Base-by-base conservation (phyloP, 192 early-diverging fungal genomes). In the Coemansia sp. region DNA sequence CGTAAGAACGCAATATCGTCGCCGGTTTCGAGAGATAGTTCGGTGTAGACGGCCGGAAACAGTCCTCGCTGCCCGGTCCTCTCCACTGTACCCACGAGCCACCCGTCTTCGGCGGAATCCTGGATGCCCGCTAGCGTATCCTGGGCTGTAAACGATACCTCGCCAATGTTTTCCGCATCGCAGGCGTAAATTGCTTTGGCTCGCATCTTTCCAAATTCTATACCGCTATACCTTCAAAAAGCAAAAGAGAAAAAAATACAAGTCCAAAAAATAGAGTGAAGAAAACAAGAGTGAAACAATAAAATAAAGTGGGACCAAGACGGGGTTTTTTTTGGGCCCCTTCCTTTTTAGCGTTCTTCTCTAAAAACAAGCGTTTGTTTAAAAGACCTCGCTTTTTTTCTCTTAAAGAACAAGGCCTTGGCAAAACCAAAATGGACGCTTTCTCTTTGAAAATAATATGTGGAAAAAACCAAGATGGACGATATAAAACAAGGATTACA, bases 161-260 rank as follows among this genome's bases (percentile, higher is more conserved):
- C 73, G 40, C 73, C 68, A 12, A 58, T 12, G 63, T 66, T 66
- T 16, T 76, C 73, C 8, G 73, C 73, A 16, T 58, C 51, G 52
- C 73, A 76, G 0, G 73, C 68, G 50, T 66, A 76, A 39, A 76
- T 57, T 48, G 73, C 62, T 30, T 14, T 70, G 6, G 73, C 73
- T 12, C 51, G 38, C 73, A 76, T 76, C 34, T 46, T 16, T 3
- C n/a, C 15, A 14, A 18, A n/a, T 39, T n/a, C 17, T 40, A 20
- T 39, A 53, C 20, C 20, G 20, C 11, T 26, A 26, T 26, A n/a
- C 23, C 23, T 26, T 26, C 4, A 26, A 26, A 26, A 26, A 26
- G 23, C 23, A 26, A 26, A 26, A 26, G 4, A 26, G 4, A 26
- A 18, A 62, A 62, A 8, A 39, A 30, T 23, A 15, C 11, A 14